These are phyloP conservation scores for Auxenochlorella pyrenoidosa DNA, from an alignment of 139 green algal species.

Conservation along the genomic window DNA sequence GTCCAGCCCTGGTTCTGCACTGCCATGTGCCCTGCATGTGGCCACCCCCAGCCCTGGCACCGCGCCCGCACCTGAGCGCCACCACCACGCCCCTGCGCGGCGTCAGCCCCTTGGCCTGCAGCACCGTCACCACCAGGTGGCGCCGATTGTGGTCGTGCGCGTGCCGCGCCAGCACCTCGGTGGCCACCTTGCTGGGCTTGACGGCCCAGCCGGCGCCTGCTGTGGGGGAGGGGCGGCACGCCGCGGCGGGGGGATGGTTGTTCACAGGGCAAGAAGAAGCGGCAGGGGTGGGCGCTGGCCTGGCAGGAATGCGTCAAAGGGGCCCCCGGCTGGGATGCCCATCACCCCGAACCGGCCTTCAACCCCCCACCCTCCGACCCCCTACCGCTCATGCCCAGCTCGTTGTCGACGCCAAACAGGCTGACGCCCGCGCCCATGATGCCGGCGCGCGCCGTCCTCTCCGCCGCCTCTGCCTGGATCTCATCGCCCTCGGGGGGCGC, in stretches of 20 bases:
- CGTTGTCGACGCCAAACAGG: slow-evolving; percentile 38
- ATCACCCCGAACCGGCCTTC: no score
- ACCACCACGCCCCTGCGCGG: slow-evolving; percentile 63
- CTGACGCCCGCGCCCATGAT: slow-evolving; percentile 23
- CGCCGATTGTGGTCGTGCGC: slow-evolving; percentile 50
- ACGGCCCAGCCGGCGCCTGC: slow-evolving; percentile 32
- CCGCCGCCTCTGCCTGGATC: not conserved
- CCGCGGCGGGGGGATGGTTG: no score
- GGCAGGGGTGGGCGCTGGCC: no score
- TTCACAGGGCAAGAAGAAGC: no score
- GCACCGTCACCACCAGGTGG: slow-evolving; percentile 56
- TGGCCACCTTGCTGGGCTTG: slow-evolving; percentile 45
- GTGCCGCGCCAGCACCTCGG: slow-evolving; percentile 51
- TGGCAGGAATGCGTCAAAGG: no score
- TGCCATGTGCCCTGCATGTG: not conserved
- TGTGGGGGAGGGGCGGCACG: no score
- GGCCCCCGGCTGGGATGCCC: no score
- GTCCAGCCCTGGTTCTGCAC: not conserved
- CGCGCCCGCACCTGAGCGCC: slow-evolving; percentile 44
- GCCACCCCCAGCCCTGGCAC: not conserved
- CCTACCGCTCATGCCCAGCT: slow-evolving; percentile 27
- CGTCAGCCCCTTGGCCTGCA: slow-evolving; percentile 57
- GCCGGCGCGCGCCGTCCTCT: not conserved
- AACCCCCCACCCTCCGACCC: no score
- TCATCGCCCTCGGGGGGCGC: not conserved